A percentile compares a stretch with the other conserved stretches of the same genome.
These are phyloP conservation scores for Hirsutella thompsonii DNA, from an alignment of 2,329 filamentous ascomycete genomes.

Conservation along the genomic window DNA sequence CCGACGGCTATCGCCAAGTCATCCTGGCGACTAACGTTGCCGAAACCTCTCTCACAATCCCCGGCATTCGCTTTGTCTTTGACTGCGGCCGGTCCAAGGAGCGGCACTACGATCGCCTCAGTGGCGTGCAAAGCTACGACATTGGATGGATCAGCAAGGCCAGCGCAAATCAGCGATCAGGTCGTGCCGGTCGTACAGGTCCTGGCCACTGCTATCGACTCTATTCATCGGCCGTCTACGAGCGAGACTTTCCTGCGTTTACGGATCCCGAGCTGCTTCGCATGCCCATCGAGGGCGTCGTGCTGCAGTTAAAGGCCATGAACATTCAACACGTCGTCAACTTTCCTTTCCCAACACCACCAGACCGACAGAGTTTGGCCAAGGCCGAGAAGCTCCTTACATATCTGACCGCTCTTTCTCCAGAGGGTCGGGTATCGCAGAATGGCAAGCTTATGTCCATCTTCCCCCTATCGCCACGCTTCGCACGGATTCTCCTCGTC, in stretches of 20 bases:
- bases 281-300: slow-evolving; percentile 85
- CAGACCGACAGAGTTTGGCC: slow-evolving; percentile 60
- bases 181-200: slow-evolving; percentile 88
- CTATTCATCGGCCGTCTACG: slow-evolving; percentile 90
- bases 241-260: slow-evolving; percentile 76
- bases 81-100: slow-evolving; percentile 90
- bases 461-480: slow-evolving; percentile 83
- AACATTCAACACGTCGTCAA: slow-evolving; percentile 79
- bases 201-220: slow-evolving; percentile 92
- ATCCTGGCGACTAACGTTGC: slow-evolving; percentile 93
- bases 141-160: slow-evolving; percentile 97
- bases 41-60: slow-evolving; percentile 93
- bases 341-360: slow-evolving; percentile 92
- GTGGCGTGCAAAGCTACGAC: slow-evolving; percentile 90
- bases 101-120: slow-evolving; percentile 73
- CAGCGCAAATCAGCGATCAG: slow-evolving; percentile 79
- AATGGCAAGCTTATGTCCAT: slow-evolving; percentile 72
- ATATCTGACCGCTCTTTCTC: slow-evolving; percentile 70
- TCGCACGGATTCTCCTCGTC: slow-evolving; percentile 82
- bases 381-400: slow-evolving; percentile 78
- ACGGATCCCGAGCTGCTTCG: slow-evolving; percentile 78
- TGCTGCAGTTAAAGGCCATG: slow-evolving; percentile 91
- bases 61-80: slow-evolving; percentile 89
- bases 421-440: slow-evolving; percentile 61
- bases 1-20: slow-evolving; percentile 71